Evolutionary conservation across 2,329 filamentous ascomycete species (phyloP), one percentile per base, ranked within the genome.

Genomic region (Nakataea oryzae): DNA sequence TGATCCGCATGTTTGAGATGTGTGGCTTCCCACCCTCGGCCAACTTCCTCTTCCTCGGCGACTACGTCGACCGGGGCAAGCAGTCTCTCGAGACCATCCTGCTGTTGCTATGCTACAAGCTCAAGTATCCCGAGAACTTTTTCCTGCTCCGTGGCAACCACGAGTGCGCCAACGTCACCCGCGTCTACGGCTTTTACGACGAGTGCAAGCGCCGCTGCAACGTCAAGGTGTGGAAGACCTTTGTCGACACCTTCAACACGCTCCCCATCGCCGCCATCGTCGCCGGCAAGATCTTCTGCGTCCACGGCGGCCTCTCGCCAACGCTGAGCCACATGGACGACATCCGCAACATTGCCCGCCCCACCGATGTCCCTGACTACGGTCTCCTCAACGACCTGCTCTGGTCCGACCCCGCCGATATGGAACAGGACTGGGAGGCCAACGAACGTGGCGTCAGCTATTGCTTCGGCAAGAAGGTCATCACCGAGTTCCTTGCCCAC

Each of bases 1-100:
- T 97, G 60, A 96, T 97, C 70, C 87, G 93, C 66, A 91, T 97
- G 84, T 97, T 97, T 71, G 93, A 97, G 74, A 97, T 97, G 93
- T 97, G 93, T 72, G 93, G 93, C 6, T 97, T 97, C 71, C 93
- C 93, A 9, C 93, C 93, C 2, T 88, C 85, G 65, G 86, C 92
- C 54, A 97, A 97, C 78, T 97, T 91, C 72, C 82, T 97, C 60
- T 97, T 97, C 76, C 80, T 97, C 4, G 93, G 93, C 60, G 93
- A 97, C 74, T 97, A 97, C 72, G 93, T 97, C 70, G 93, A 97
- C 74, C 87, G 93, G 62, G 93, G 93, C 69, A 97, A 97, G 79
- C 92, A 97, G 74, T 96, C 91, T 55, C 80, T 97, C 64, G 93
- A 97, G 76, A 97, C 93, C 0, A 97, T 97, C 66, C 81, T 96